Conservation (phyloP, 108 stramenopile genomes). For the Cyclostephanos invisitatus region DNA sequence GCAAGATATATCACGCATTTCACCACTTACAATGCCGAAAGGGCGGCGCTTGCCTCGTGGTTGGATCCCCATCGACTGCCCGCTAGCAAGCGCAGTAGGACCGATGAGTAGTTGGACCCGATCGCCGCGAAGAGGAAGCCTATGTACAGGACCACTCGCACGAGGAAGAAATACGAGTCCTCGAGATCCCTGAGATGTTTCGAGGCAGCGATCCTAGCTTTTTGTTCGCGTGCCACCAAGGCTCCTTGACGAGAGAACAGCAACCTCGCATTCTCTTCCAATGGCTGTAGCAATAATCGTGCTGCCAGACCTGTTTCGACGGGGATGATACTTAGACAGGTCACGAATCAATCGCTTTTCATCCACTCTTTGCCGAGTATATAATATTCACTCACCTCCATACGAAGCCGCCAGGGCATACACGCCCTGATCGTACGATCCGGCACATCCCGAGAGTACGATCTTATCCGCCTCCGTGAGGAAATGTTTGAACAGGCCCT, state of each 20-base stretch:
- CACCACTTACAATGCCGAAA: conserved; percentile 71
- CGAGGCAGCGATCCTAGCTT: neutral
- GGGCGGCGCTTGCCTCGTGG: conserved; percentile 64
- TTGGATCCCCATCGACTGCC: conserved; percentile 75
- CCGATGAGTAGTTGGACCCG: conserved; percentile 77
- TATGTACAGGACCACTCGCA: conserved; percentile 75
- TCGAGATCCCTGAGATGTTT: conserved; percentile 17
- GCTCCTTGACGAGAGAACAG: conserved; percentile 71
- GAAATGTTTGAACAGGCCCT: conserved; percentile 85
- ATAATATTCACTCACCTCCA: conserved; percentile 24
- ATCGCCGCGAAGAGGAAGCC: conserved; percentile 75
- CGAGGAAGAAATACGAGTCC: conserved; percentile 57
- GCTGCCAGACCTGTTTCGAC: conserved; percentile 62
- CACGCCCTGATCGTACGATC: conserved; percentile 80
- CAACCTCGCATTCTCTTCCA: conserved; percentile 89
- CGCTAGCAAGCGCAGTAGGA: conserved; percentile 69
- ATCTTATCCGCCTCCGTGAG: conserved; percentile 88
- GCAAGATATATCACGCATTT: neutral
- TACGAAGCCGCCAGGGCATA: conserved; percentile 81
- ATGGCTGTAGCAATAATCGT: conserved; percentile 82
- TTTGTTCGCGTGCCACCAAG: conserved; percentile 11
- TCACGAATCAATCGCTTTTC: neutral
- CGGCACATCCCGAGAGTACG: conserved; percentile 60
- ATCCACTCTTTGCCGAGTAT: neutral
- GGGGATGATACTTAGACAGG: conserved; percentile 33